phyloP scores from a whole-genome alignment of 73 alveolate species.

The Paraurostyla sp. region DNA sequence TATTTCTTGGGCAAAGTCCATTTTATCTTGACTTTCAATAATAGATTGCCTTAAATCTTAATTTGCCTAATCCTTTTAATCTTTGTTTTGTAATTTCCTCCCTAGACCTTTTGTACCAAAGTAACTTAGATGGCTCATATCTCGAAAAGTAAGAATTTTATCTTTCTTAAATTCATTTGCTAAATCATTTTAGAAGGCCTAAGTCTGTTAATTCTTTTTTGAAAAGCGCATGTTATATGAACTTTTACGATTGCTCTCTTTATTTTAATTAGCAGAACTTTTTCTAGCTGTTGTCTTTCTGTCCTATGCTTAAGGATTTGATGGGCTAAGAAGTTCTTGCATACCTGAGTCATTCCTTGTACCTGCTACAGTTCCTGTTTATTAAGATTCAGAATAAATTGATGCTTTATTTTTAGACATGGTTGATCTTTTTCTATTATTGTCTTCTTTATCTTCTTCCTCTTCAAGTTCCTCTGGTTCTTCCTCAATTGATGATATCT shows the following conservation, averaged over 20 bases:
- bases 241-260: background rate
- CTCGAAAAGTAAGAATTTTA: conserved; percentile 29
- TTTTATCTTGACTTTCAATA: no score
- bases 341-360: background rate
- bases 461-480: background rate
- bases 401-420: no score
- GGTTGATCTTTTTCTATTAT: no score
- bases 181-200: background rate
- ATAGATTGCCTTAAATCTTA: no score
- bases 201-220: background rate
- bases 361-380: no score
- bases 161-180: background rate
- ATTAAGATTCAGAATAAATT: no score
- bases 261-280: no score
- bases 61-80: no score
- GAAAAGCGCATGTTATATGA: background rate
- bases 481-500: background rate
- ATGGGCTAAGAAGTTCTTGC: background rate
- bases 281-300: background rate
- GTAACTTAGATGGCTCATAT: conserved; percentile 42
- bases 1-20: background rate
- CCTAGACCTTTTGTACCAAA: no score
- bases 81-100: background rate
- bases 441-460: no score
- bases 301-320: background rate